A percentile compares a stretch with the other conserved stretches of the same genome.
phyloP scores from a whole-genome alignment of 495 filamentous ascomycete genomes.

The Neurospora pannonica region DNA sequence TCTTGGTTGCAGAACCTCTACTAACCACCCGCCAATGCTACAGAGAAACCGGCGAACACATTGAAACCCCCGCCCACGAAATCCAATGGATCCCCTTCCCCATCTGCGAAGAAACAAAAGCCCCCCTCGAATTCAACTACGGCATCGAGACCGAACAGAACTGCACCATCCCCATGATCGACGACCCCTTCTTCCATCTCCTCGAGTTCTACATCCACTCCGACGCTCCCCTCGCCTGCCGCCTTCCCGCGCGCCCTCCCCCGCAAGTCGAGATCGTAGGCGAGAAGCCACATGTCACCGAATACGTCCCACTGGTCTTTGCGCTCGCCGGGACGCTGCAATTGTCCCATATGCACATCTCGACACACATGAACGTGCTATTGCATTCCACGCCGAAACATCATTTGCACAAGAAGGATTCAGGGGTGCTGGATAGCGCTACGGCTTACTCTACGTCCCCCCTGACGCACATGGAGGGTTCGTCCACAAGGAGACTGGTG shows the following conservation, averaged over 20 bases:
- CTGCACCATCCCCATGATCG: conserved; percentile 79
- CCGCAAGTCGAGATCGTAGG: conserved; percentile 35
- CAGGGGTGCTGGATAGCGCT: conserved; percentile 70
- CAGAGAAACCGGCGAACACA: conserved; percentile 63
- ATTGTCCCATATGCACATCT: conserved; percentile 81
- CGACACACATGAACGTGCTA: conserved; percentile 77
- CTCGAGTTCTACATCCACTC: conserved; percentile 98
- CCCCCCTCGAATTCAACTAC: conserved; percentile 75
- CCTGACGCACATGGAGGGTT: conserved; percentile 47
- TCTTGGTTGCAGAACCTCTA: background rate
- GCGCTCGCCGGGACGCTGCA: conserved; percentile 85
- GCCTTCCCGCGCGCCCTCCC: conserved; percentile 71
- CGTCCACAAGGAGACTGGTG: conserved; percentile 54
- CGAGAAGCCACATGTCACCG: conserved; percentile 32
- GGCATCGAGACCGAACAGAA: conserved; percentile 77
- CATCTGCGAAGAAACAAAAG: conserved; percentile 78
- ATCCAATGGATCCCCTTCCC: conserved; percentile 93
- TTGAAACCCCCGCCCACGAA: conserved; percentile 67
- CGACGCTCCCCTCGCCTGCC: conserved; percentile 88
- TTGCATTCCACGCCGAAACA: conserved; percentile 61
- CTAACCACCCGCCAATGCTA: background rate
- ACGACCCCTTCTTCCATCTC: conserved; percentile 89
- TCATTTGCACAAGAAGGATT: conserved; percentile 45
- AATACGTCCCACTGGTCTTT: conserved; percentile 63
- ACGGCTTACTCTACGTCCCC: conserved; percentile 79